Evolutionary conservation across 148 eudicot genomes (phyloP).

Genomic region (Pouteria glomerata): DNA sequence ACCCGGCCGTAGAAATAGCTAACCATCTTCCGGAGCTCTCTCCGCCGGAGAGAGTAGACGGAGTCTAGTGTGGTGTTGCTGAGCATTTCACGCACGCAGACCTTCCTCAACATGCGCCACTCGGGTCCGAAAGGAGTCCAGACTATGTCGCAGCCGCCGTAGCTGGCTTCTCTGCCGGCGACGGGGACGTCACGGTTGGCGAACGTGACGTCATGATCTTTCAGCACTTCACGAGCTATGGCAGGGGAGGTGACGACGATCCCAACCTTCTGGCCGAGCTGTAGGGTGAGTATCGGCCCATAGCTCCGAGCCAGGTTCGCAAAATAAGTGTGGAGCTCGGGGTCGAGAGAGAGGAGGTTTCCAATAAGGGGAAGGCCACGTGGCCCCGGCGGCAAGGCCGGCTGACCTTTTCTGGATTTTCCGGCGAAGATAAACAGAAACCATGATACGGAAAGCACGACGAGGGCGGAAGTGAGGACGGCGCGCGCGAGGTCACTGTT

Average conservation of each 20-base stretch:
- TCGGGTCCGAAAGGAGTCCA: conserved; percentile 63
- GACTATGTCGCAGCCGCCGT: conserved; percentile 53
- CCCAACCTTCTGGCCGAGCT: conserved; percentile 48
- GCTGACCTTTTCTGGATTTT: conserved; percentile 3
- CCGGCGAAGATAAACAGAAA: neutral
- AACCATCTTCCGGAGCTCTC: conserved; percentile 37
- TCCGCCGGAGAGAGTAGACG: conserved; percentile 30
- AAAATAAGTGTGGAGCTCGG: conserved; percentile 62
- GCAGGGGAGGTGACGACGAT: conserved; percentile 48
- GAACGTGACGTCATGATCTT: conserved; percentile 47
- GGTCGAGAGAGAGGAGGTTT: conserved; percentile 54
- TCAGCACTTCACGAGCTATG: conserved; percentile 48
- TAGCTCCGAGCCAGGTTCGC: conserved; percentile 34
- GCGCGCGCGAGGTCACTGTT: neutral
- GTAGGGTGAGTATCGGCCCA: conserved; percentile 54
- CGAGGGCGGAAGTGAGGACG: neutral
- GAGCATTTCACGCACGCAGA: conserved; percentile 64
- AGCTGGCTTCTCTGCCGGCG: conserved; percentile 34
- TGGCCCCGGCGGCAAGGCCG: conserved; percentile 55
- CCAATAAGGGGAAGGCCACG: conserved; percentile 51
- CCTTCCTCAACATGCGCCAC: conserved; percentile 55
- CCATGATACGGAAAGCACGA: conserved; percentile 1
- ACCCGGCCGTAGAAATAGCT: conserved; percentile 20
- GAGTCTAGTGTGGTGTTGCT: conserved; percentile 40
- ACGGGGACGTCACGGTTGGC: conserved; percentile 72